These are phyloP conservation scores for Wolfiporia cocos DNA, from an alignment of 1,284 basidiomycete genomes.

Conservation along the genomic window DNA sequence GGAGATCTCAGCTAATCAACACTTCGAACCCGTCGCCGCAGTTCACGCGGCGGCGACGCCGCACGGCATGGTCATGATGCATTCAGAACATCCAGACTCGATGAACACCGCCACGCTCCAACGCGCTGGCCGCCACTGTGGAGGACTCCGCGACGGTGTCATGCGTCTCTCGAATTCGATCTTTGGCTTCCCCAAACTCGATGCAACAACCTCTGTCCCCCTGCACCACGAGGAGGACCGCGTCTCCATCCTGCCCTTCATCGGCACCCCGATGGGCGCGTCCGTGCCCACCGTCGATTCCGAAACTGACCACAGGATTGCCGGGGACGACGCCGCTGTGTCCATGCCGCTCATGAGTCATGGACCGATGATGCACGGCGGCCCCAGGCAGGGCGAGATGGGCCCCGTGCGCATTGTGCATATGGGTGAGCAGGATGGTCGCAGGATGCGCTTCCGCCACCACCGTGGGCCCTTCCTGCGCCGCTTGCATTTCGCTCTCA, in stretches of 20 bases:
- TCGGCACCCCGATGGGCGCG: background rate
- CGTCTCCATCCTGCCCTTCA: slow-evolving; percentile 4
- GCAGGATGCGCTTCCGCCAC: slow-evolving; percentile 12
- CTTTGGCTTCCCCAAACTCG: slow-evolving; percentile 6
- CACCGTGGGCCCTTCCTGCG: slow-evolving; percentile 38
- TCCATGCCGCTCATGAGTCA: background rate
- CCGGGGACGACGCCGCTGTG: background rate
- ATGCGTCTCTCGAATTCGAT: slow-evolving; percentile 3
- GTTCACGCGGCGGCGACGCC: background rate
- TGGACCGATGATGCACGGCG: background rate
- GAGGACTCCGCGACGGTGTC: slow-evolving; percentile 3
- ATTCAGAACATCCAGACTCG: background rate
- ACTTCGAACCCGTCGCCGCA: background rate
- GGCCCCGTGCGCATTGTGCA: slow-evolving; percentile 9
- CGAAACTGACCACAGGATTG: background rate
- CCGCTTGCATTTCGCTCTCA: slow-evolving; percentile 58
- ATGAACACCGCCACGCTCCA: background rate
- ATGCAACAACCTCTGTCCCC: background rate
- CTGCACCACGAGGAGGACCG: slow-evolving; percentile 1
- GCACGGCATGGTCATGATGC: no score
- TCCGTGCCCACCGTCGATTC: background rate
- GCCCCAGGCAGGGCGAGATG: background rate
- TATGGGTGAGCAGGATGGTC: slow-evolving; percentile 1
- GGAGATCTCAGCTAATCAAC: background rate
- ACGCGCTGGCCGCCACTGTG: background rate